Conservation (phyloP, 805 yeast genomes). For the Kuraishia molischiana region DNA sequence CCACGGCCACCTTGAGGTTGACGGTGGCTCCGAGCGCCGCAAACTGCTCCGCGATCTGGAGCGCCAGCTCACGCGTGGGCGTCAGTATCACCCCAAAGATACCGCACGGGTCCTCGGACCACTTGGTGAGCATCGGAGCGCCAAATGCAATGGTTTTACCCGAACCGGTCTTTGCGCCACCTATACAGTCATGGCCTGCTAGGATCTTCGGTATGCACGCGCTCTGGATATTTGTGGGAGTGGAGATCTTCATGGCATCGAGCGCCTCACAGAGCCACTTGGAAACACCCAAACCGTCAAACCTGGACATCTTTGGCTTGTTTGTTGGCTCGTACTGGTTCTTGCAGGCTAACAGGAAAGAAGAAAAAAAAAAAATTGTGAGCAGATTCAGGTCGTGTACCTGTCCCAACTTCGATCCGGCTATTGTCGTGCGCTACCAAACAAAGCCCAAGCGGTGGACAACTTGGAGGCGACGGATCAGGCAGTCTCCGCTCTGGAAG, state of each 20-base stretch:
- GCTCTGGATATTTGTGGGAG: conserved; percentile 80
- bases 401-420: too few relatives aligned
- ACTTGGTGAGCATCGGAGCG: conserved; percentile 89
- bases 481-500: too few relatives aligned
- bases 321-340: too few relatives aligned
- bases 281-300: conserved; percentile 63
- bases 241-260: conserved; percentile 66
- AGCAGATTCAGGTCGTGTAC: too few relatives aligned
- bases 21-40: conserved; percentile 84
- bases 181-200: conserved; percentile 84
- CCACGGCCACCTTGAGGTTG: conserved; percentile 72
- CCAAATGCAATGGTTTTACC: conserved; percentile 98
- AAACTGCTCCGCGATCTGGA: conserved; percentile 96
- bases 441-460: too few relatives aligned
- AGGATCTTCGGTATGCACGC: conserved; percentile 86
- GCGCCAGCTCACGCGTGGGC: conserved; percentile 89
- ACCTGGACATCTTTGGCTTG: conserved; percentile 25
- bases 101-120: conserved; percentile 95
- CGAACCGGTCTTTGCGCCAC: conserved; percentile 97
- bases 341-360: too few relatives aligned
- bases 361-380: too few relatives aligned
- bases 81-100: conserved; percentile 84
- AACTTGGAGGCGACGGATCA: too few relatives aligned
- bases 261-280: conserved; percentile 83
- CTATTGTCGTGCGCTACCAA: too few relatives aligned